Base-by-base conservation (phyloP, 352 stramenopile genomes). In the Globisporangium megalacanthum region DNA sequence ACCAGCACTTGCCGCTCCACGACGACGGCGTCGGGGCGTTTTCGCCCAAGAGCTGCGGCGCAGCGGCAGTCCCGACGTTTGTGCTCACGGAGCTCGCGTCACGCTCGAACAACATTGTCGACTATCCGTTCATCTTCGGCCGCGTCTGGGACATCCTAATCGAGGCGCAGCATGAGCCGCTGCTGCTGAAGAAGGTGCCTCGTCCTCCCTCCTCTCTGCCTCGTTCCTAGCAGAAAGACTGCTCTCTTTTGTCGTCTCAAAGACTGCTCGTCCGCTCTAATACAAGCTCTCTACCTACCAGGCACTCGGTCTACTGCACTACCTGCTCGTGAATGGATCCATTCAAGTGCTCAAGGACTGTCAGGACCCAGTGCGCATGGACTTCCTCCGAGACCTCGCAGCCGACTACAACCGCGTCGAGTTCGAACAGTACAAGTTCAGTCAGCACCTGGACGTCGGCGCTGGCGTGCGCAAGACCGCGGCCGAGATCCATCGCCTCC, bases 341-440 rank as follows among this genome's bases (percentile, higher is more conserved):
- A 79, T 78, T 48, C 73, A 87, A 69, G 78, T 89, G 44, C 55
- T 88, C 25, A 80, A 77, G 48, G 69, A 87, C 53, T 86, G 73
- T 22, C 73, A 77, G 36, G 69, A 82, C 11, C 51, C 59, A n/a
- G 52, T 68, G 47, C 73, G 69, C 6, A 64, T 68, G 10, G 70
- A 68, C 5, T 87, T 88, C 54, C 58, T 92, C 20, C 48, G 59
- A 0, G 72, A 75, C 20, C 50, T 89, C 9, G 64, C 68, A 2
- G 50, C 66, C 1, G 69, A 86, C 49, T 93, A 93, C 62, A 90
- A 90, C 55, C 83, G 80, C 22, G 69, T 70, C 58, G 78, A 92
- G 63, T 87, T 75, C 49, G 75, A 90, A 48, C 73, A 88, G 60
- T 88, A 91, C 65, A 60, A 79, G 41, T 90, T 84, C 66, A 89